A percentile compares a stretch with the other conserved stretches of the same genome.
Evolutionary conservation across 2,329 filamentous ascomycete species (phyloP).

Genomic region (Macrophomina tecta): DNA sequence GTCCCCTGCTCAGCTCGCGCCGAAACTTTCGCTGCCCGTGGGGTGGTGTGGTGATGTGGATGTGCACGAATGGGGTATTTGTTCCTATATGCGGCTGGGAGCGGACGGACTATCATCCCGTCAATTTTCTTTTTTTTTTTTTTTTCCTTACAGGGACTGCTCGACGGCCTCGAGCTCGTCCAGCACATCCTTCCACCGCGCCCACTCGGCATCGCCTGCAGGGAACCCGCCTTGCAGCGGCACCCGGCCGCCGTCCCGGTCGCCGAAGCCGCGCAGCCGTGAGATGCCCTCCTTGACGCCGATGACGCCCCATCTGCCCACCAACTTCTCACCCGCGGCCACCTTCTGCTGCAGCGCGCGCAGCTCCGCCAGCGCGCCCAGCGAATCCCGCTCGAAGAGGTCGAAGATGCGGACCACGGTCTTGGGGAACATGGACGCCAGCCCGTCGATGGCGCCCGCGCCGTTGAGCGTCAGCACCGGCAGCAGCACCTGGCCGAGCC

Average conservation of each 20-base stretch:
- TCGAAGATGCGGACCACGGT: conserved; percentile 62
- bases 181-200: conserved; percentile 26
- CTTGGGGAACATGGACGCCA: conserved; percentile 66
- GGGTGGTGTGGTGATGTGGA: conserved; percentile 1
- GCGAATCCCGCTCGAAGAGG: conserved; percentile 41
- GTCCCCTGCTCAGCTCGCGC: not conserved
- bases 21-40: conserved; percentile 9
- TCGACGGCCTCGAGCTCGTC: conserved; percentile 27
- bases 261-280: conserved; percentile 60
- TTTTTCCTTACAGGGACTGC: conserved; percentile 13
- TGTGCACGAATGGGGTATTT: conserved; percentile 15
- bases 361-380: conserved; percentile 48
- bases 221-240: conserved; percentile 53
- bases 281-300: conserved; percentile 66
- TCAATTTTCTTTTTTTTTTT: not conserved
- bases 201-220: conserved; percentile 26
- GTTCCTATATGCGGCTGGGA: not conserved
- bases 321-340: conserved; percentile 63
- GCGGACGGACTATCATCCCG: too few species aligned
- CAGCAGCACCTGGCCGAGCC: conserved; percentile 66
- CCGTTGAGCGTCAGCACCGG: conserved; percentile 64
- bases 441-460: conserved; percentile 66
- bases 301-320: conserved; percentile 62
- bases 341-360: conserved; percentile 63
- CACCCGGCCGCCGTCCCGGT: conserved; percentile 55